Evolutionary conservation across 2,329 filamentous ascomycete species (phyloP), one percentile per base, ranked within the genome.

Genomic region (Ophiostoma angusticollis): DNA sequence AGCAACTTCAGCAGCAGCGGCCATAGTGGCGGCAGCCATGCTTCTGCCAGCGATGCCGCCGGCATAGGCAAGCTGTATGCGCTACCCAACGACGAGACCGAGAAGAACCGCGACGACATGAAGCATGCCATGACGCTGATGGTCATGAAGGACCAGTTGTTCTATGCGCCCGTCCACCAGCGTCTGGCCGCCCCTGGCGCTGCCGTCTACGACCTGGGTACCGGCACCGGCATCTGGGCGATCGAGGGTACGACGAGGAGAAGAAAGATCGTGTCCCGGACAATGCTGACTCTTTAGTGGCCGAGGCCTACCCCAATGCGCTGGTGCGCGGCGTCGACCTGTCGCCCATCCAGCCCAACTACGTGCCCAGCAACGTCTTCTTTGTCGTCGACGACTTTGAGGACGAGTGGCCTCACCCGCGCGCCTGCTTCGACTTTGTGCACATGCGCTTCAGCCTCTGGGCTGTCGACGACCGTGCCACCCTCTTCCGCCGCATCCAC

Each of bases 371-470:
- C 37, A 71, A 70, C 39, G 63, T 66, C n/a, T 57, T 61, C 18
- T 70, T 70, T 45, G 59, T 65, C 18, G 62, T 70, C 28, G 67
- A 69, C 49, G 67, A 71, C 46, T 64, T 70, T 37, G 67, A 71
- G 43, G 64, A 63, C 14, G 66, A 67, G 13, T 71, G 67, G 67
- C 58, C 61, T 3, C 62, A 67, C 40, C 53, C 58, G 6, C 59
- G 63, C 5, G 54, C 63, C 43, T 54, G 57, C 13, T 68, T 67
- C 39, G 67, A 70, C 46, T 67, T 57, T 42, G 64, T 70, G 37
- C 67, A 70, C 46, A 54, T 69, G 22, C 64, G 67, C 6, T 61
- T 69, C 45, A 58, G 60, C 1, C 47, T 67, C 4, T 62, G 64
- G 43, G 64, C 64, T 0, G 58, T 71, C 35, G 55, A 59, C 17